Evolutionary conservation across 371 early-diverging fungal species (phyloP).

Genomic region (Basidiobolus meristosporus): DNA sequence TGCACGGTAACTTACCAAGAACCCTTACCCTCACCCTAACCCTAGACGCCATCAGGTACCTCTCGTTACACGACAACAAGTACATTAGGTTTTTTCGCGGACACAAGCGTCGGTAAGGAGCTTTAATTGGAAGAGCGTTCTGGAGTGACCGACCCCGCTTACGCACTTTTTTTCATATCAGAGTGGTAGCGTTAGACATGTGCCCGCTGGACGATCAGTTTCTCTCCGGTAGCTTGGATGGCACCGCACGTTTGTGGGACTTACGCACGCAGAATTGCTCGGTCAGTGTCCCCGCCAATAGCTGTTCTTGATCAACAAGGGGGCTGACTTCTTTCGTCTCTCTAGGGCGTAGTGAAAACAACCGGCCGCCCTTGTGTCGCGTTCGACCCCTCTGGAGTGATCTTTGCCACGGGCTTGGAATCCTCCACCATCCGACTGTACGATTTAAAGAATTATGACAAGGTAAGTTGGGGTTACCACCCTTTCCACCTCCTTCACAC

Average conservation of each 20-base stretch:
- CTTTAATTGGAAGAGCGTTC: neutral
- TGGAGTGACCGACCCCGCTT: too few relatives aligned
- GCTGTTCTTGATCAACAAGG: neutral
- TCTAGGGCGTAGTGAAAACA: neutral
- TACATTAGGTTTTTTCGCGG: conserved; percentile 82
- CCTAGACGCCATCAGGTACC: conserved; percentile 70
- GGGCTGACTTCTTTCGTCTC: neutral
- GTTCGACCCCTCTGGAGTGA: conserved; percentile 8
- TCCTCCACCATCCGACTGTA: conserved; percentile 9
- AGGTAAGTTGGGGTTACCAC: too few relatives aligned
- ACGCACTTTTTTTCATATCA: conserved; percentile 5
- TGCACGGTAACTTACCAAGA: too few relatives aligned
- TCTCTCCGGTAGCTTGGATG: conserved; percentile 47
- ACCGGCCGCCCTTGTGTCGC: neutral
- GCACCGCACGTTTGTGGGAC: conserved; percentile 66
- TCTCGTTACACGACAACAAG: conserved; percentile 82
- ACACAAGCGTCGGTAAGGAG: conserved; percentile 41
- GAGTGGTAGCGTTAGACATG: conserved; percentile 57
- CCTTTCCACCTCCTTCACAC: too few relatives aligned
- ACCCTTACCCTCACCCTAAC: too few relatives aligned
- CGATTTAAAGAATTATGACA: conserved; percentile 17
- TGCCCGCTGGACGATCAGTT: conserved; percentile 58
- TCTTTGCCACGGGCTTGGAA: conserved; percentile 2
- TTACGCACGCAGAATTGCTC: conserved; percentile 35
- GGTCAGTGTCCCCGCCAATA: conserved; percentile 14